Evolutionary conservation across 371 early-diverging fungal genomes (phyloP).

Genomic region (Cokeromyces recurvatus): DNA sequence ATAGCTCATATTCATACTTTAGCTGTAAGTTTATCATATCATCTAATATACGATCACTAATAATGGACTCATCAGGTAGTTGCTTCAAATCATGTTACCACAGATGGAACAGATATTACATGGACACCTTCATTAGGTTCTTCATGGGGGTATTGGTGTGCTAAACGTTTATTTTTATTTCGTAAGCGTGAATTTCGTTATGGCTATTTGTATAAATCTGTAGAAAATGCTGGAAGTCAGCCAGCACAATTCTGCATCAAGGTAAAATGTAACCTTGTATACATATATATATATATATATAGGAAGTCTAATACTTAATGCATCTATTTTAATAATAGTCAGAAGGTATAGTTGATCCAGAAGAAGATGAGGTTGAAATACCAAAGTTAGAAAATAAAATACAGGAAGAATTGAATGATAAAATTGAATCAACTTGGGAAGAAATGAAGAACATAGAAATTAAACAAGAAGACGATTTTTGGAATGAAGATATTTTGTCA

Average conservation of each 20-base stretch:
- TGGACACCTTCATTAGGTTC: conserved; percentile 17
- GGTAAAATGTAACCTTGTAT: background rate
- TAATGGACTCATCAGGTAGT: conserved; percentile 2
- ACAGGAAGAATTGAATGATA: background rate
- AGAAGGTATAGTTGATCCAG: conserved; percentile 11
- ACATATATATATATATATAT: background rate
- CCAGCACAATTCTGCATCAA: conserved; percentile 16
- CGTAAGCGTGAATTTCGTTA: conserved; percentile 4
- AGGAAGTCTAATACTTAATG: too few relatives aligned
- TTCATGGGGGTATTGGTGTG: conserved; percentile 18
- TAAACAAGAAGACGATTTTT: background rate
- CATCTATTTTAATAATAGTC: conserved; percentile 5
- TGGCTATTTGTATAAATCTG: conserved; percentile 15
- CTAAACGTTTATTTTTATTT: conserved; percentile 16
- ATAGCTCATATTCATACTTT: conserved; percentile 35
- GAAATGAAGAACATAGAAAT: background rate
- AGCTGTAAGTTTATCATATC: conserved; percentile 26
- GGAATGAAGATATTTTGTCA: background rate
- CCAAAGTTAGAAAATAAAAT: background rate
- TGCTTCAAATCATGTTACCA: conserved; percentile 17
- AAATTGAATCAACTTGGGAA: background rate
- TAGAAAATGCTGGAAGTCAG: background rate
- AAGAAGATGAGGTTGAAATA: conserved; percentile 2
- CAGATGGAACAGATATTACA: background rate
- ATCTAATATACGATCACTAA: background rate